phyloP scores from a whole-genome alignment of 805 yeast species.

The Suhomyces canberraensis region DNA sequence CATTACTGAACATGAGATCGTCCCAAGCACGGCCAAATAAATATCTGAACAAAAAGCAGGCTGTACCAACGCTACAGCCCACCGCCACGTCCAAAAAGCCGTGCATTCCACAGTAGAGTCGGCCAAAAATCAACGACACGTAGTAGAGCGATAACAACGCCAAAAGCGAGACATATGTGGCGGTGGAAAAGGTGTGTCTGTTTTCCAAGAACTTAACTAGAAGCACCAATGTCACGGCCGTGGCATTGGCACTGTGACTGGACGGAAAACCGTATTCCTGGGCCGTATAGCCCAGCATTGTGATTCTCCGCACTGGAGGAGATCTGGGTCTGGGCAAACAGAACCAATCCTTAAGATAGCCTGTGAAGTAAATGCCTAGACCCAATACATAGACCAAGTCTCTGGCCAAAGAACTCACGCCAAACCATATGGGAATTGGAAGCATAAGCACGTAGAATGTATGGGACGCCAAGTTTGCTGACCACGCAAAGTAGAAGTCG shows the following conservation, averaged over 20 bases:
- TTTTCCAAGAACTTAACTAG: slow-evolving; percentile 9
- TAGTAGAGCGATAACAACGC: slow-evolving; percentile 46
- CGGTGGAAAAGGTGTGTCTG: slow-evolving; percentile 11
- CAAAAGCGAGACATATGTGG: slow-evolving; percentile 13
- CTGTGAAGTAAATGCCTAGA: slow-evolving; percentile 68
- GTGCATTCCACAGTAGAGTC: slow-evolving; percentile 97
- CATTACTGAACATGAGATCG: slow-evolving; percentile 30
- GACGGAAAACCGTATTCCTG: slow-evolving; percentile 95
- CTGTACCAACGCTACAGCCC: slow-evolving; percentile 65
- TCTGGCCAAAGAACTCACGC: slow-evolving; percentile 52
- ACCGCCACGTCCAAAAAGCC: slow-evolving; percentile 73
- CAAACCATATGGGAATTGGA: slow-evolving; percentile 84
- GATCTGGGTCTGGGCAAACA: slow-evolving; percentile 91
- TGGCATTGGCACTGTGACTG: slow-evolving; percentile 92
- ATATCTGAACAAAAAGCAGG: slow-evolving; percentile 48
- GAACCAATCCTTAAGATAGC: slow-evolving; percentile 75
- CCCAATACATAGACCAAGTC: slow-evolving; percentile 62
- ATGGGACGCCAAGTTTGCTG: slow-evolving; percentile 89
- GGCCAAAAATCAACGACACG: slow-evolving; percentile 66
- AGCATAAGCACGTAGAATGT: slow-evolving; percentile 88
- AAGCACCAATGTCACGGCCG: slow-evolving; percentile 64
- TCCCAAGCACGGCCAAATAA: slow-evolving; percentile 45
- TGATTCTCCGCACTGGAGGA: slow-evolving; percentile 87
- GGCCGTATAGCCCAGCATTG: slow-evolving; percentile 86
- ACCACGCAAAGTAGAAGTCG: slow-evolving; percentile 78